These are phyloP conservation scores for Neurospora sp. DNA, from an alignment of 495 filamentous ascomycete genomes.

Conservation along the genomic window DNA sequence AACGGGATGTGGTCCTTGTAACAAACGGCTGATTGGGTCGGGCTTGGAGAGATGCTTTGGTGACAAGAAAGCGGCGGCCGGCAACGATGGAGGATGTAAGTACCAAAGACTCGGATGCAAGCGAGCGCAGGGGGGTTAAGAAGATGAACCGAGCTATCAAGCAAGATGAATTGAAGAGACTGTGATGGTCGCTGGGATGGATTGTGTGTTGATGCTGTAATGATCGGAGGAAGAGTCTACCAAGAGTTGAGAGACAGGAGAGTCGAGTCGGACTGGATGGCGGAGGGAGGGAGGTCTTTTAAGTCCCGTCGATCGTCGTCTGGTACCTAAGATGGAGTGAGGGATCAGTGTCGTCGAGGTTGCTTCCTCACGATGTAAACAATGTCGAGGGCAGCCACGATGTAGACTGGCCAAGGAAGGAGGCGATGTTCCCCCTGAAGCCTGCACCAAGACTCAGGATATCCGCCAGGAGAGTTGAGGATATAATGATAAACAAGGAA, in stretches of 20 bases:
- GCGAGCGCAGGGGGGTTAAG: constrained; percentile 37
- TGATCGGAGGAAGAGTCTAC: constrained; percentile 37
- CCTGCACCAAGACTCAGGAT: background rate
- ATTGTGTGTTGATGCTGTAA: constrained; percentile 40
- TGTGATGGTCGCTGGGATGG: constrained; percentile 29
- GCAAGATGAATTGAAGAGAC: constrained; percentile 43
- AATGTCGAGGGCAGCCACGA: background rate
- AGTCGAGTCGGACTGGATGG: constrained; percentile 10
- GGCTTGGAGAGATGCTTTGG: constrained; percentile 9
- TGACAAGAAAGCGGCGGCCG: constrained; percentile 15
- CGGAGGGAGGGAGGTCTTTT: background rate
- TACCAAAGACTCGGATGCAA: constrained; percentile 41
- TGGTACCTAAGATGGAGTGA: background rate
- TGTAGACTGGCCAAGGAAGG: background rate
- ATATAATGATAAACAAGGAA: background rate
- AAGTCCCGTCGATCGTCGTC: background rate
- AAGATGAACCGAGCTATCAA: constrained; percentile 46
- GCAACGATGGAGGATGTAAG: constrained; percentile 24
- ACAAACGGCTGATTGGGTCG: background rate
- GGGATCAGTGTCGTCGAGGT: background rate
- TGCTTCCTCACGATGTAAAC: constrained; percentile 3
- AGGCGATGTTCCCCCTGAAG: background rate
- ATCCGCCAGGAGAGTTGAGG: background rate
- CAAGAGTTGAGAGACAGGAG: constrained; percentile 28
- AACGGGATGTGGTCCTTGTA: constrained; percentile 4